Base-by-base conservation (phyloP, 2,329 filamentous ascomycete genomes). In the Apiospora malaysiana region DNA sequence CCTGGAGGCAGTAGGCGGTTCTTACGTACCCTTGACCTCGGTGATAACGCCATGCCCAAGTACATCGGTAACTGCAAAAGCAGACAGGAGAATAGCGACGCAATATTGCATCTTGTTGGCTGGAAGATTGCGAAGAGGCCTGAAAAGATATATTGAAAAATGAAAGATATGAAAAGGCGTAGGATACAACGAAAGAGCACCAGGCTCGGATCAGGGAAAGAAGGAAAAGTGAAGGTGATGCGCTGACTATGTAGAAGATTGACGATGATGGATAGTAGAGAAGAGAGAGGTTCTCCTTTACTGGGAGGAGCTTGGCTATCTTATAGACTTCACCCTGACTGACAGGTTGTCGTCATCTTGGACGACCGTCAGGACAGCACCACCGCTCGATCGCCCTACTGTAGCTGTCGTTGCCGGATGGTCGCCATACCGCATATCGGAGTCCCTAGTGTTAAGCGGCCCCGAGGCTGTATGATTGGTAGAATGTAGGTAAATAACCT, bases 1-100 rank as follows among this genome's bases (percentile, higher is more conserved):
- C 8, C 27, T 37, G 27, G 51, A 40, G 56, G 18, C n/a, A n/a
- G n/a, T n/a, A n/a, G 18, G 9, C 0, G 18, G 16, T 40, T 32
- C 3, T 32, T 32, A 32, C 32, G 12, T 63, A 66, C 73, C 73
- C 32, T 69, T 65, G 45, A 74, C 70, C 42, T 69, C 59, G 51
- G 71, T 72, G 63, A 74, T 71, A 37, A 74, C 71, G 45, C 73
- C 73, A 47, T 74, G 73, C 32, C 72, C 72, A 40, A 70, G 67
- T 49, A 70, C 70, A 27, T 72, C 70, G 51, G 68, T 70, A 63
- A 68, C 68, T 46, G 73, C 70, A 56, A 74, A 73, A 69, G 70
- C 71, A 12, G 72, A 69, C 66, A 71, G 67, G 47, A 72, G 68
- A 51, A 73, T 51, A 49, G 69, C 42, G 16, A 37, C 51, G 40